phyloP scores from a whole-genome alignment of 2,329 filamentous ascomycete species.

The Curvularia verruculosa region DNA sequence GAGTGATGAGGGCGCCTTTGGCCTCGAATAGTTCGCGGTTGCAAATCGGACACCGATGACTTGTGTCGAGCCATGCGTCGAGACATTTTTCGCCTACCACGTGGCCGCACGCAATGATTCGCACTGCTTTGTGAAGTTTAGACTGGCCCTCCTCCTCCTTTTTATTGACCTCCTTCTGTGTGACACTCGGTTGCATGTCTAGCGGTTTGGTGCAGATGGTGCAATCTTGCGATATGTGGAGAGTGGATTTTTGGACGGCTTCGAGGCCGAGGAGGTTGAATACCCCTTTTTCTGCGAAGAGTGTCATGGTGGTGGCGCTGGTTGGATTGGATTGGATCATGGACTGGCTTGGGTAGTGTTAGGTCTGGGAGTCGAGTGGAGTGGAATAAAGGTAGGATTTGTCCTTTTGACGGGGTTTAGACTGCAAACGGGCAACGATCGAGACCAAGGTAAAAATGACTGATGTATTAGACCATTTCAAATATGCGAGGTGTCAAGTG shows the following conservation, averaged over 20 bases:
- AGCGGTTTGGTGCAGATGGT: conserved; percentile 23
- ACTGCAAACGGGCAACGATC: too few species aligned
- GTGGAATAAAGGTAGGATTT: too few species aligned
- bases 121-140: conserved; percentile 20
- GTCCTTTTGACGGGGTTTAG: too few species aligned
- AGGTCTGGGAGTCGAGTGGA: too few species aligned
- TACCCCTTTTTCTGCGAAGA: conserved; percentile 21
- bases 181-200: conserved; percentile 1
- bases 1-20: conserved; percentile 11
- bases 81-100: conserved; percentile 28
- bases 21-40: conserved; percentile 23
- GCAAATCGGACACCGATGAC: conserved; percentile 30
- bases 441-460: too few species aligned
- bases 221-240: conserved; percentile 25
- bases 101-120: conserved; percentile 26
- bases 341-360: too few species aligned
- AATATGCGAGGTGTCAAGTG: too few species aligned
- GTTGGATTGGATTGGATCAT: not conserved
- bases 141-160: not conserved
- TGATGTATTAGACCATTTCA: too few species aligned
- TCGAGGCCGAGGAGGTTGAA: conserved; percentile 22
- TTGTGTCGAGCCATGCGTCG: conserved; percentile 22
- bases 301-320: conserved; percentile 11
- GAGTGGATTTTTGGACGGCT: conserved; percentile 9
- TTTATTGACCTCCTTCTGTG: too few species aligned